Conservation (phyloP, 2,329 filamentous ascomycete genomes). For the Colletotrichum tropicicola region DNA sequence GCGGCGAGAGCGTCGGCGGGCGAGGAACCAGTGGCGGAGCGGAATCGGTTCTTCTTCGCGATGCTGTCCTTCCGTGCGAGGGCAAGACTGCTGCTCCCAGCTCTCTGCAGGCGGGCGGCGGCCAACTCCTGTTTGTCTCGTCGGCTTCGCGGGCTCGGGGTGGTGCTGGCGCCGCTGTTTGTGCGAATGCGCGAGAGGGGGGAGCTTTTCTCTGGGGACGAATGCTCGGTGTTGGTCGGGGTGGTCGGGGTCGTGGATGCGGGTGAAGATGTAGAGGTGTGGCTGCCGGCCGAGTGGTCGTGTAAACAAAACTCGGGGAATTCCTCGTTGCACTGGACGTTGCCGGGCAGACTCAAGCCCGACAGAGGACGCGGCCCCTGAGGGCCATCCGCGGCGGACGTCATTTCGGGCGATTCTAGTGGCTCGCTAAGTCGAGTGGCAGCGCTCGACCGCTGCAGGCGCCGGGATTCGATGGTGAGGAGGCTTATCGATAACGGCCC, state of each 20-base stretch:
- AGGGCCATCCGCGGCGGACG: constrained; percentile 19
- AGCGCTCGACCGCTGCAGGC: constrained; percentile 30
- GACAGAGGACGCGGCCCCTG: constrained; percentile 31
- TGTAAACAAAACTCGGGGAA: constrained; percentile 57
- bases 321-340: constrained; percentile 44
- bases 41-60: constrained; percentile 43
- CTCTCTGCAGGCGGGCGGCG: constrained; percentile 57
- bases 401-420: constrained; percentile 30
- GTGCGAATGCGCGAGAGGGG: constrained; percentile 33
- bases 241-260: constrained; percentile 38
- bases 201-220: constrained; percentile 31
- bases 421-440: constrained; percentile 27
- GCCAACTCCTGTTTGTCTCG: constrained; percentile 59
- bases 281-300: constrained; percentile 31
- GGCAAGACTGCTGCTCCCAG: constrained; percentile 47
- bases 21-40: constrained; percentile 43
- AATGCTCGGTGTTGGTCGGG: constrained; percentile 34
- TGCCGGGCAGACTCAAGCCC: constrained; percentile 43
- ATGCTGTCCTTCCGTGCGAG: constrained; percentile 37
- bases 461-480: constrained; percentile 21
- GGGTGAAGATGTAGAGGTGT: constrained; percentile 34
- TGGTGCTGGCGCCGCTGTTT: constrained; percentile 32
- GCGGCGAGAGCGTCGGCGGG: constrained; percentile 54
- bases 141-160: constrained; percentile 46
- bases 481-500: constrained; percentile 25